Percentiles rank a stretch among this genome's conserved stretches.
phyloP scores from a whole-genome alignment of 1,284 basidiomycete genomes.

The Hypsizygus ulmarius region DNA sequence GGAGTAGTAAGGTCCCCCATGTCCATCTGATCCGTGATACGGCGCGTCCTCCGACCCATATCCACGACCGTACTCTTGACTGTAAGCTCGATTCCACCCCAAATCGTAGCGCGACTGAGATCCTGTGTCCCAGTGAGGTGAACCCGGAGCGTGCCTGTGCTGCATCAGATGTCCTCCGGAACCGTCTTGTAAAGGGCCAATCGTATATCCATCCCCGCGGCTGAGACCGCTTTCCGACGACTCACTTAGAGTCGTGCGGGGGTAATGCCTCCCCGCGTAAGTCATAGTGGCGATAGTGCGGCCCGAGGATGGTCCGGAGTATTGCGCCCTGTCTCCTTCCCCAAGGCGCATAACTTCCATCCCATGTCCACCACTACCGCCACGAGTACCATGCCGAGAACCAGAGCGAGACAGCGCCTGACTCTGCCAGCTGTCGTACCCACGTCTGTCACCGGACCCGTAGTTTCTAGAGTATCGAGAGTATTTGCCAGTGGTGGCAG shows the following conservation, averaged over 20 bases:
- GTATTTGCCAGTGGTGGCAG: neutral
- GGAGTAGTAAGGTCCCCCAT: neutral
- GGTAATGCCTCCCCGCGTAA: neutral
- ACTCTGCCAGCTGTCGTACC: too few relatives aligned
- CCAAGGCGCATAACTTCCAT: constrained; percentile 1
- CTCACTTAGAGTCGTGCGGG: neutral
- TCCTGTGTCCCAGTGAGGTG: too few relatives aligned
- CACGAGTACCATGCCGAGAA: too few relatives aligned
- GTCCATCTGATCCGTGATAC: constrained; percentile 1
- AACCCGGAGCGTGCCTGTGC: too few relatives aligned
- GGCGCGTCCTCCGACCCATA: too few relatives aligned
- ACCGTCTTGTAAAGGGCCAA: too few relatives aligned
- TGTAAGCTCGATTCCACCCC: too few relatives aligned
- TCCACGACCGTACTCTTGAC: neutral
- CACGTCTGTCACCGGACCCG: too few relatives aligned
- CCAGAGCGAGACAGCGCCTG: neutral
- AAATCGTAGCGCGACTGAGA: too few relatives aligned
- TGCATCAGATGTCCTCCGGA: neutral
- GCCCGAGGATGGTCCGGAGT: neutral
- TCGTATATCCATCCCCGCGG: too few relatives aligned
- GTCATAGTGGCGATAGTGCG: neutral
- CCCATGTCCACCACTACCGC: neutral
- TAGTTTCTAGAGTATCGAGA: neutral
- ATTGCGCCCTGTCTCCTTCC: neutral
- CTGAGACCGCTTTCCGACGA: too few relatives aligned